A percentile compares a stretch with the other conserved stretches of the same genome.
Evolutionary conservation across 352 stramenopile species (phyloP).

Genomic region (Elongisporangium prolatum): DNA sequence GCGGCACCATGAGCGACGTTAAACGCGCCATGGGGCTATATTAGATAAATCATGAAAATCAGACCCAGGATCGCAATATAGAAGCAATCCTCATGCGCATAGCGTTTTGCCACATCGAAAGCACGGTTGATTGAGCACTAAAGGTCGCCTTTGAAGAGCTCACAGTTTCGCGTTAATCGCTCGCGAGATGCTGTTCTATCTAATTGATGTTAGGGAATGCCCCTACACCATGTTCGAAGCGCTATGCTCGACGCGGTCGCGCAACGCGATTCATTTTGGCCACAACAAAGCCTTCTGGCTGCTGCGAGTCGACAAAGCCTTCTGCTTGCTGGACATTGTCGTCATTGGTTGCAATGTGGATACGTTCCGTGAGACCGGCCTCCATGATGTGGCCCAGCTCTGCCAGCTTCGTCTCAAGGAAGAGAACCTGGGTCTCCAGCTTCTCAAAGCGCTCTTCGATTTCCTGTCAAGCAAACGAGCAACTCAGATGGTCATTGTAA

Average conservation of each 20-base stretch:
- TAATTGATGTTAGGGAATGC: too few relatives aligned
- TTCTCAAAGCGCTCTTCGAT: constrained; percentile 45
- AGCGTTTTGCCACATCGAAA: not conserved
- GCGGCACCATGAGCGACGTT: constrained; percentile 68
- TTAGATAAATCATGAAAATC: constrained; percentile 1
- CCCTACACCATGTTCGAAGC: too few relatives aligned
- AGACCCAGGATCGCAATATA: not conserved
- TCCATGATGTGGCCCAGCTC: constrained; percentile 33
- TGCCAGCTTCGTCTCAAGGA: constrained; percentile 36
- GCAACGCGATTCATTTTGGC: not conserved
- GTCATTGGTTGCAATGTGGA: constrained; percentile 7
- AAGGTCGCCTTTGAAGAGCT: not conserved
- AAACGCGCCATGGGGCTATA: constrained; percentile 70
- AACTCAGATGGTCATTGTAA: not conserved
- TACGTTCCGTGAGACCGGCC: constrained; percentile 11
- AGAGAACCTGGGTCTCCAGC: constrained; percentile 38
- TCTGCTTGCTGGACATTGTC: not conserved
- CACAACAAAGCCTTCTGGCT: not conserved
- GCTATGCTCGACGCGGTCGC: not conserved
- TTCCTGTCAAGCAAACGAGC: constrained; percentile 13
- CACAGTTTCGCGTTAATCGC: not conserved
- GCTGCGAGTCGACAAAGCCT: too few relatives aligned
- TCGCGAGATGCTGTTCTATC: not conserved
- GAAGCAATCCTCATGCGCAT: not conserved
- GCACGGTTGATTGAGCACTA: too few relatives aligned